A percentile compares a stretch with the other conserved stretches of the same genome.
Evolutionary conservation across 805 yeast species (phyloP).

Genomic region (Zygosaccharomyces lentus): DNA sequence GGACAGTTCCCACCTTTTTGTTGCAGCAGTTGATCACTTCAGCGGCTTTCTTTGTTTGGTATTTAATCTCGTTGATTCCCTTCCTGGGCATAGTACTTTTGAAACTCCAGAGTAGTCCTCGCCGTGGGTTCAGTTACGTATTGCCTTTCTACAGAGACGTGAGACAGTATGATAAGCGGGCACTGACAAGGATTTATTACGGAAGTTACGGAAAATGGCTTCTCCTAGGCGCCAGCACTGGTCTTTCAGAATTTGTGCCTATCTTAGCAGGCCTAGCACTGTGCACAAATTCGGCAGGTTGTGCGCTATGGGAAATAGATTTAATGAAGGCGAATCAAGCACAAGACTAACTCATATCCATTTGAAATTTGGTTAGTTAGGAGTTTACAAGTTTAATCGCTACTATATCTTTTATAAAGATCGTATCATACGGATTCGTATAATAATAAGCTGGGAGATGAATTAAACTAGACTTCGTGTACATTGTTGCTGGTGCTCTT

Average conservation of each 20-base stretch:
- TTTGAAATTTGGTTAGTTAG: neutral
- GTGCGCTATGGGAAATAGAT: conserved; percentile 15
- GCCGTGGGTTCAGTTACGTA: conserved; percentile 13
- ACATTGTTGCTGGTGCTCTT: neutral
- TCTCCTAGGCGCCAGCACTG: conserved; percentile 10
- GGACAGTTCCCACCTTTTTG: neutral
- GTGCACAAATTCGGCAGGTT: conserved; percentile 13
- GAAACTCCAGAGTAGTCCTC: conserved; percentile 8
- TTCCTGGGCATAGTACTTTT: conserved; percentile 7
- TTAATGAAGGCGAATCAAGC: neutral
- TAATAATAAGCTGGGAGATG: neutral
- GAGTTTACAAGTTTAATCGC: neutral
- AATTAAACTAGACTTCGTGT: neutral
- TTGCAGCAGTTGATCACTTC: neutral
- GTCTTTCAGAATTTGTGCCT: conserved; percentile 11
- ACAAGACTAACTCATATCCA: neutral
- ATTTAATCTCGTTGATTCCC: conserved; percentile 9
- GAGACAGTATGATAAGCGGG: conserved; percentile 3
- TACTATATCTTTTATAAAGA: too few relatives aligned
- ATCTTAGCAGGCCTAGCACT: conserved; percentile 12
- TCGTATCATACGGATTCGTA: too few relatives aligned
- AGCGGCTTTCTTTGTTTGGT: conserved; percentile 6
- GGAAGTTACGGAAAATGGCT: conserved; percentile 11
- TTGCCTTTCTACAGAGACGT: conserved; percentile 10
- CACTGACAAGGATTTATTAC: conserved; percentile 7